A percentile compares a stretch with the other conserved stretches of the same genome.
Conservation (phyloP, 805 yeast genomes). For the Tetrapisispora namnaoensis region DNA sequence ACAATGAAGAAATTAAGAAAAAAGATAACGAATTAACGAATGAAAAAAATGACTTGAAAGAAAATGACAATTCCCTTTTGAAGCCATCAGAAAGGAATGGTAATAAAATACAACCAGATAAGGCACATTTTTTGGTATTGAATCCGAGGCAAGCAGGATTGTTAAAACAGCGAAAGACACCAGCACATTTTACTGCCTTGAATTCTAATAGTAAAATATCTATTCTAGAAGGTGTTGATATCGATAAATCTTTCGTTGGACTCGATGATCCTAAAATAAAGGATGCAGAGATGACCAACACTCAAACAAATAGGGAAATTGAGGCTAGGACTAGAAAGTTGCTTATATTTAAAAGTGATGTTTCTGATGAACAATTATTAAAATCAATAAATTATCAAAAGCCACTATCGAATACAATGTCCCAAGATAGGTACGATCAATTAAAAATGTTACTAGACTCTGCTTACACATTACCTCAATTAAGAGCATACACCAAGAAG, state of each 20-base stretch:
- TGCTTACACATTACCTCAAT: conserved; percentile 22
- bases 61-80: too few species aligned
- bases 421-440: conserved; percentile 15
- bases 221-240: conserved; percentile 24
- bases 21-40: neutral
- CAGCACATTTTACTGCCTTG: conserved; percentile 8
- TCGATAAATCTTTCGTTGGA: neutral
- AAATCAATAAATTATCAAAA: conserved; percentile 22
- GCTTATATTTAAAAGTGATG: conserved; percentile 17
- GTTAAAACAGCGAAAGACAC: conserved; percentile 7
- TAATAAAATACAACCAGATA: conserved; percentile 22
- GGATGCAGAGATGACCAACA: neutral
- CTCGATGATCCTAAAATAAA: neutral
- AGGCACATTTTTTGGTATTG: conserved; percentile 21
- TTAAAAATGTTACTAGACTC: conserved; percentile 13
- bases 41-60: neutral
- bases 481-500: conserved; percentile 14
- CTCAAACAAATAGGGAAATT: conserved; percentile 9
- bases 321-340: conserved; percentile 16
- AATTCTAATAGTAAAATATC: conserved; percentile 9
- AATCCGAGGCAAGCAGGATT: conserved; percentile 23
- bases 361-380: conserved; percentile 18
- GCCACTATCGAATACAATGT: conserved; percentile 15
- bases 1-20: neutral
- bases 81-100: conserved; percentile 10